Base-by-base conservation (phyloP, 2,329 filamentous ascomycete genomes). In the Fonsecaea erecta region DNA sequence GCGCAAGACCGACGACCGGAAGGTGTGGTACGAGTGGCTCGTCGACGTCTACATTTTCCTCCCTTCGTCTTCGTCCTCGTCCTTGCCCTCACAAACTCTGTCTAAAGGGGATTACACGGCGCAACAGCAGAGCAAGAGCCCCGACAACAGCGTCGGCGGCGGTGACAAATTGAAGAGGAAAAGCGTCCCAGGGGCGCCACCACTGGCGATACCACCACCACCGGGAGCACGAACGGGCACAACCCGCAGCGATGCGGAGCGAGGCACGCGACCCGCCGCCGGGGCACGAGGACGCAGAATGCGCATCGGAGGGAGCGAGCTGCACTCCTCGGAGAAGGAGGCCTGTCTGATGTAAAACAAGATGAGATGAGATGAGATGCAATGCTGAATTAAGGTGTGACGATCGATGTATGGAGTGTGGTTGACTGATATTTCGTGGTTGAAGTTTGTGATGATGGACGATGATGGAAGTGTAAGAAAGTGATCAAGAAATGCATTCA, bases 11-110 rank as follows among this genome's bases (percentile, higher is more conserved):
- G 94, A 99, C 74, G 92, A 97, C 75, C 87, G 90, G 40, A 96
- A 91, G 77, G 95, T 99, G 7, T 99, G 95, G 96, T 99, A 99
- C 77, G 95, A 99, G 77, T 99, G 95, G 95, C 83, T 95, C 66
- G 89, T 97, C 1, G 95, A 98, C 77, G 91, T 90, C 11, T 97
- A 57, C 14, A 6, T 65, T 34, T 11, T 75, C 26, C 12, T 30
- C 21, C 11, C 37, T 16, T 4, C 16, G 37, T 18, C 34, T 21
- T 26, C 60, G 26, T 34, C 37, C 16, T 4, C 14, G n/a, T 30
- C 28, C 28, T 30, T 30, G 3, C 28, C 3, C 28, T 4, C 28
- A 4, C 28, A 3, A 30, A 4, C 28, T 8, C 28, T 30, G 28
- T 3, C 28, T 30, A 8, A 8, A 4, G 28, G 28, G 3, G 3